These are phyloP conservation scores for Lodderomyces metapsilosis DNA, from an alignment of 1,139 yeast genomes.

Conservation along the genomic window DNA sequence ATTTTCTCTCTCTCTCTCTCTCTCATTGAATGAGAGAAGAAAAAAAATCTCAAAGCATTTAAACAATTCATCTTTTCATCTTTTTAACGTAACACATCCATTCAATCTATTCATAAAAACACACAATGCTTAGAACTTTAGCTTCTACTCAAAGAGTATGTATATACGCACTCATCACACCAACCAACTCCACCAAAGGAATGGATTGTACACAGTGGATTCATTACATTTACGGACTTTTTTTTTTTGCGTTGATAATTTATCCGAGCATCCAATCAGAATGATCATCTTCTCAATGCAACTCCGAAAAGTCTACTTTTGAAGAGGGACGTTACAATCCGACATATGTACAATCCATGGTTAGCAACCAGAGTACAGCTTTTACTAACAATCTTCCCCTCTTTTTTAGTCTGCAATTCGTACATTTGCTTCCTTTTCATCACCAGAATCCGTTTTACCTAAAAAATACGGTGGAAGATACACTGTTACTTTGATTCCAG, in stretches of 20 bases:
- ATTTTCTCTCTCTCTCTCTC: too few relatives aligned
- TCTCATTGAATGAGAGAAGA: too few relatives aligned
- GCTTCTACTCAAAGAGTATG: constrained; percentile 1
- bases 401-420: constrained; percentile 33
- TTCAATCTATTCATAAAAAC: not conserved
- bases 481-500: constrained; percentile 91
- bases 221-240: not conserved
- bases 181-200: too few relatives aligned
- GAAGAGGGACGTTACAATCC: too few relatives aligned
- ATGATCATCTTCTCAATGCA: not conserved
- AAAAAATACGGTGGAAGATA: constrained; percentile 93
- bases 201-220: too few relatives aligned
- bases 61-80: not conserved
- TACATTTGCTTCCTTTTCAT: constrained; percentile 50
- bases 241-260: not conserved
- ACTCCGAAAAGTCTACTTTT: not conserved
- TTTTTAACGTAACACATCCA: not conserved
- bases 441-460: constrained; percentile 67
- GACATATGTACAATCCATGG: not conserved
- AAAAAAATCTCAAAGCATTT: not conserved
- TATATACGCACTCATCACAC: not conserved
- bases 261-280: constrained; percentile 1
- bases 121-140: constrained; percentile 1
- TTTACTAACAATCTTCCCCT: too few relatives aligned
- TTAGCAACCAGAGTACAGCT: too few relatives aligned